Evolutionary conservation across 2,329 filamentous ascomycete species (phyloP), one percentile per base, ranked within the genome.

Genomic region (Pseudophaeomoniella oleicola): DNA sequence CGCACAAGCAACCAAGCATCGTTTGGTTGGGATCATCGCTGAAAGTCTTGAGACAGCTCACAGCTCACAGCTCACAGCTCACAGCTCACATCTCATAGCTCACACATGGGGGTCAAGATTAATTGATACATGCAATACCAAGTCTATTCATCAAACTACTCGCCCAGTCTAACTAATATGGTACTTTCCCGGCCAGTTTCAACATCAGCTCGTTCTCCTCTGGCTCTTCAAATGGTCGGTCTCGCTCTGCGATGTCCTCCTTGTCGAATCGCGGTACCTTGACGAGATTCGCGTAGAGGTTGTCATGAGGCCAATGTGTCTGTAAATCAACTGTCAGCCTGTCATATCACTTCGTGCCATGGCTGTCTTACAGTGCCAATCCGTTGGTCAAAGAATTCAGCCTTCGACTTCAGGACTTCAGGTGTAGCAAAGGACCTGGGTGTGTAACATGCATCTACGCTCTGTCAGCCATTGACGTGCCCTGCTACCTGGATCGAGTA

Each of bases 221-320:
- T 0, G 57, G 57, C 46, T 60, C 59, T 47, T 60, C 54, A 5
- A 57, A 48, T 2, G 59, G 58, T 43, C 60, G 54, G 1, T 38
- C 46, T 4, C 61, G 50, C 38, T 63, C 47, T 38, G 52, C 50
- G 0, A 54, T 54, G 39, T 55, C 58, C 4, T 56, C 45, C 35
- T 56, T 39, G 3, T 58, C 59, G 31, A 59, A 41, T 12, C 56
- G 43, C 9, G 22, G 22, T 49, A 57, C 53, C 2, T 56, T 53
- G 36, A 55, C 54, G 2, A 55, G 54, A 4, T 51, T 42, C 3
- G 54, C 47, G 9, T 50, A 52, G 34, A 63, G 59, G 38, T 64
- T 62, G 46, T 53, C 51, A 34, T 59, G 53, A 18, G 56, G 57
- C 57, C 55, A 60, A 43, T 60, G 55, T 5, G 58, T 61, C 22